Evolutionary conservation across 129 eudicot species (phyloP).

Genomic region (Pseudognaphalium luteoalbum): DNA sequence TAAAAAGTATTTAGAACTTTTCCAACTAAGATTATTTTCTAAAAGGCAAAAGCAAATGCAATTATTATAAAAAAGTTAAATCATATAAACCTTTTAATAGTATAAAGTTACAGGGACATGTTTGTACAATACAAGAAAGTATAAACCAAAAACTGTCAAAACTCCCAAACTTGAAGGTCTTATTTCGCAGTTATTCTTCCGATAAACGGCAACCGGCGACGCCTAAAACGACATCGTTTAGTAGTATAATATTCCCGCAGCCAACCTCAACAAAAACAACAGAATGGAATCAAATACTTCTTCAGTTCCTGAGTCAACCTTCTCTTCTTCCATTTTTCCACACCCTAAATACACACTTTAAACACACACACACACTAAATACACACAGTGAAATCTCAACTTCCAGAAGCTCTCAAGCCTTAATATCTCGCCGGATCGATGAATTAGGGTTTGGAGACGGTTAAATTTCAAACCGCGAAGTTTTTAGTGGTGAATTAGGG

Average conservation of each 20-base stretch:
- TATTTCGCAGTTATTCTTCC: neutral
- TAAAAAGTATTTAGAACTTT: neutral
- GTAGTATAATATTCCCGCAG: slow-evolving; percentile 12
- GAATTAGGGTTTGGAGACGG: slow-evolving; percentile 43
- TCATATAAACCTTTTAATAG: neutral
- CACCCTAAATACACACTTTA: slow-evolving; percentile 10
- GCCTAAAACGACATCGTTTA: slow-evolving; percentile 30
- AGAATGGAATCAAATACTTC: slow-evolving; percentile 35
- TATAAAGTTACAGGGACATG: slow-evolving; percentile 1
- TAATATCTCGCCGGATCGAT: slow-evolving; percentile 30
- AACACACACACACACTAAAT: neutral
- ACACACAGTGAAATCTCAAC: neutral
- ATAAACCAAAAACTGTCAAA: neutral
- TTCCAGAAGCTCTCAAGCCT: slow-evolving; percentile 1
- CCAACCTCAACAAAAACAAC: slow-evolving; percentile 29
- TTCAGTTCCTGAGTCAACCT: slow-evolving; percentile 40
- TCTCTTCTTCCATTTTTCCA: slow-evolving; percentile 16
- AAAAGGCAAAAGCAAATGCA: neutral
- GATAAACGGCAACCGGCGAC: slow-evolving; percentile 27
- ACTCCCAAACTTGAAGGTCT: neutral
- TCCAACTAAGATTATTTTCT: neutral
- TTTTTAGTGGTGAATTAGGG: slow-evolving; percentile 20
- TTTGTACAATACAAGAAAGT: slow-evolving; percentile 6
- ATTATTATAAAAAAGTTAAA: neutral
- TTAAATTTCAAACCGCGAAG: neutral